A percentile compares a stretch with the other conserved stretches of the same genome.
Conservation (phyloP, 2,329 filamentous ascomycete species). For the Xylariomycetidae sp. region DNA sequence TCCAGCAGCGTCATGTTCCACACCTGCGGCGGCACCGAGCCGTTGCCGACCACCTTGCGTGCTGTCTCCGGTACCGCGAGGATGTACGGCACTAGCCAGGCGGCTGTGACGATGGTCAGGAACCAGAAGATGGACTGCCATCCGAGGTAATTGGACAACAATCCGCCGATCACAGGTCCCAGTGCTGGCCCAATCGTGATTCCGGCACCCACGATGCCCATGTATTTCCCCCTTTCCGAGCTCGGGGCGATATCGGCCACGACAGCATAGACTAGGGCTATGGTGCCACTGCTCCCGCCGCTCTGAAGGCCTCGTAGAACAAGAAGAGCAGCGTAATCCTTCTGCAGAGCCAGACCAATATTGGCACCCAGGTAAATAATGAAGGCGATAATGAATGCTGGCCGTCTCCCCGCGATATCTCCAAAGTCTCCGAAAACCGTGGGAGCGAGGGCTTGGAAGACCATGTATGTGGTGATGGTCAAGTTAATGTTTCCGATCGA, state of each 20-base stretch:
- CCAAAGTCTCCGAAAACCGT: conserved; percentile 57
- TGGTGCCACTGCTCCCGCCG: conserved; percentile 58
- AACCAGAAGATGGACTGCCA: conserved; percentile 70
- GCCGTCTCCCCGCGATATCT: conserved; percentile 55
- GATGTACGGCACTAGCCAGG: conserved; percentile 47
- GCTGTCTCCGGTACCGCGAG: conserved; percentile 55
- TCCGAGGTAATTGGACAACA: conserved; percentile 56
- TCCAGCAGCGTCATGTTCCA: conserved; percentile 55
- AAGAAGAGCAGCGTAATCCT: conserved; percentile 51
- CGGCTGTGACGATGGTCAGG: conserved; percentile 46
- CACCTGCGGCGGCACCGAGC: conserved; percentile 50
- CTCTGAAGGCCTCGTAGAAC: conserved; percentile 58
- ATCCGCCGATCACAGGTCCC: conserved; percentile 58
- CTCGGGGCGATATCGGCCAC: conserved; percentile 66
- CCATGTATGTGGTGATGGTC: conserved; percentile 55
- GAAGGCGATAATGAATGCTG: conserved; percentile 54
- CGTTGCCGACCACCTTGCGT: conserved; percentile 55
- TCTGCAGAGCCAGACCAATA: conserved; percentile 52
- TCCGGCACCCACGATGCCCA: conserved; percentile 59
- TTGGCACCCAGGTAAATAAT: conserved; percentile 53
- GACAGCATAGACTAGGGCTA: conserved; percentile 66
- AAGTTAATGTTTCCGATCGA: conserved; percentile 38
- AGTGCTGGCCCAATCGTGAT: conserved; percentile 50
- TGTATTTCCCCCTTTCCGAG: conserved; percentile 65
- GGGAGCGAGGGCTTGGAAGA: conserved; percentile 57